Evolutionary conservation across 345 rosid genomes (phyloP).

Genomic region (Syzygium aqueum): DNA sequence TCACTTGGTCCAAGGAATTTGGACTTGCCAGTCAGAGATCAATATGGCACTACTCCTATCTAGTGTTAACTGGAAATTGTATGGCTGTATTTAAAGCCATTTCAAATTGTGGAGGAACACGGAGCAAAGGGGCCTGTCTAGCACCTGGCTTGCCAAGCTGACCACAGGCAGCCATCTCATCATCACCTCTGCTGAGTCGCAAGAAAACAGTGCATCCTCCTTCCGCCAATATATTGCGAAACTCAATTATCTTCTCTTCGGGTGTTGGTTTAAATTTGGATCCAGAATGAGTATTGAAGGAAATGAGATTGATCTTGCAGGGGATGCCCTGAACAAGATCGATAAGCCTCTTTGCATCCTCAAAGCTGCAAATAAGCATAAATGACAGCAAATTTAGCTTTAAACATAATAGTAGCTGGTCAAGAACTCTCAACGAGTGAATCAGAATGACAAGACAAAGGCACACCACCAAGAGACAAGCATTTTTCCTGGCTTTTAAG

Average conservation of each 20-base stretch:
- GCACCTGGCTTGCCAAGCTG: slow-evolving; percentile 82
- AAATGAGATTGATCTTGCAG: slow-evolving; percentile 91
- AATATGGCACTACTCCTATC: neutral
- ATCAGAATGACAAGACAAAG: neutral
- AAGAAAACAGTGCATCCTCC: slow-evolving; percentile 60
- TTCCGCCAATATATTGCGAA: slow-evolving; percentile 60
- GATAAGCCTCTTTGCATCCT: slow-evolving; percentile 81
- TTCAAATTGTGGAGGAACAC: slow-evolving; percentile 69
- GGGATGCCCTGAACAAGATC: slow-evolving; percentile 83
- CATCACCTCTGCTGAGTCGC: slow-evolving; percentile 78
- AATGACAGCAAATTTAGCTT: neutral
- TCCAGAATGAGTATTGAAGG: slow-evolving; percentile 78
- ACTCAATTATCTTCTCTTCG: slow-evolving; percentile 66
- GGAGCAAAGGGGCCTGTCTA: slow-evolving; percentile 59
- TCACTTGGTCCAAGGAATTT: neutral
- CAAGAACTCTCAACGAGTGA: neutral
- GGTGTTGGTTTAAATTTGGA: slow-evolving; percentile 73
- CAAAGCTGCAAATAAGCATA: slow-evolving; percentile 40
- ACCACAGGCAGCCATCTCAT: slow-evolving; percentile 97
- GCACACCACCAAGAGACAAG: neutral
- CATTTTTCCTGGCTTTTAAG: neutral
- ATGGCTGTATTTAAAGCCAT: slow-evolving; percentile 5
- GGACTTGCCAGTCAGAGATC: neutral
- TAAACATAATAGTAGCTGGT: neutral
- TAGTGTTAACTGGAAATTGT: neutral